phyloP scores from a whole-genome alignment of 306 rosid genomes.

The Arachis hypogaea region DNA sequence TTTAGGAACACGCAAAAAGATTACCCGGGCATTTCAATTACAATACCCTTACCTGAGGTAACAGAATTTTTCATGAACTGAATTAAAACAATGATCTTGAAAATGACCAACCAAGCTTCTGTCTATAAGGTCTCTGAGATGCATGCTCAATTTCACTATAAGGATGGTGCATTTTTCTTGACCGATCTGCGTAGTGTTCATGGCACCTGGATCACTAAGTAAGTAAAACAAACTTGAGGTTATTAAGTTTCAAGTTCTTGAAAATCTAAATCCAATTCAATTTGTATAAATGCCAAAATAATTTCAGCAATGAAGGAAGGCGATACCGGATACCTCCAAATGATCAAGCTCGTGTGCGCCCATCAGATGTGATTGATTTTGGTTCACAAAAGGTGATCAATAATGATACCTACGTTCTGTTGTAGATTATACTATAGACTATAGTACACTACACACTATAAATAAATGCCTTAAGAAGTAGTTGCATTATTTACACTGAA shows the following conservation, averaged over 20 bases:
- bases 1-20: conserved; percentile 56
- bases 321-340: conserved; percentile 60
- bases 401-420: not conserved
- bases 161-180: conserved; percentile 79
- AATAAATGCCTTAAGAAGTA: not conserved
- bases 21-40: conserved; percentile 50
- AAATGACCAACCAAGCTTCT: conserved; percentile 24
- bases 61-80: conserved; percentile 21
- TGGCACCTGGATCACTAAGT: conserved; percentile 92
- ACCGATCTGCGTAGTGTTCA: conserved; percentile 72
- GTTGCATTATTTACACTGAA: not conserved
- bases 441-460: not conserved
- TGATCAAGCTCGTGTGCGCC: conserved; percentile 67
- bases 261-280: not conserved
- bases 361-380: conserved; percentile 67
- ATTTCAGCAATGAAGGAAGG: conserved; percentile 74
- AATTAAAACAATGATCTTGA: conserved; percentile 9
- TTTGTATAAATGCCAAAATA: conserved; percentile 3
- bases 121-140: conserved; percentile 63
- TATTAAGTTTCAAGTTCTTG: not conserved
- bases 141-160: conserved; percentile 71
- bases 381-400: conserved; percentile 76
- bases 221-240: conserved; percentile 44
- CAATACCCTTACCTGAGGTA: conserved; percentile 71
- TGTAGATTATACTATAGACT: too few species aligned